phyloP scores from a whole-genome alignment of 331 rosid species.

The Spiraea crenata region DNA sequence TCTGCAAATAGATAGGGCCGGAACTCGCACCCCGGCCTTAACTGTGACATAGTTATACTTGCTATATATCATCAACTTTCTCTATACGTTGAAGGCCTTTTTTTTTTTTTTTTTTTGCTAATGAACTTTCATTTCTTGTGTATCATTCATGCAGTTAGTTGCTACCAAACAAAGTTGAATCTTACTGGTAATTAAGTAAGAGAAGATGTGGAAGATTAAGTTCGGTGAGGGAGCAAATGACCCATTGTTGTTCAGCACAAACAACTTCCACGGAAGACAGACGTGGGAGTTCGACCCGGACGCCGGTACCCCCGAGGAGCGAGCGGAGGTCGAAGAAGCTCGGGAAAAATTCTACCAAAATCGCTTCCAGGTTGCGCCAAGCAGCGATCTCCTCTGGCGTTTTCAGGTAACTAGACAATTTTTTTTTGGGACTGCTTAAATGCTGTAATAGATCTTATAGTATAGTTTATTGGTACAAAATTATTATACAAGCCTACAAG shows the following conservation, averaged over 20 bases:
- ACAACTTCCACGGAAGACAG: slow-evolving; percentile 32
- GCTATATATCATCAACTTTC: background rate
- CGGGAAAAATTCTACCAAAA: slow-evolving; percentile 41
- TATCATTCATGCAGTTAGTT: slow-evolving; percentile 3
- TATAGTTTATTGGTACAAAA: background rate
- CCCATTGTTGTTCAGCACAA: slow-evolving; percentile 19
- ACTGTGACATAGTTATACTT: background rate
- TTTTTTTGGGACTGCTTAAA: background rate
- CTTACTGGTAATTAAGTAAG: background rate
- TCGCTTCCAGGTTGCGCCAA: slow-evolving; percentile 40
- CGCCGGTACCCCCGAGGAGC: slow-evolving; percentile 38
- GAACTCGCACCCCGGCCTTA: background rate
- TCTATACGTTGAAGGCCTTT: background rate
- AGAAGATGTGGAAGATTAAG: slow-evolving; percentile 29
- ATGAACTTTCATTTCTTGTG: background rate
- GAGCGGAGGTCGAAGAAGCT: slow-evolving; percentile 45
- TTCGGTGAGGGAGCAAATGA: slow-evolving; percentile 23
- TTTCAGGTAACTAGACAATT: slow-evolving; percentile 36
- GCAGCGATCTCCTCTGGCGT: slow-evolving; percentile 57
- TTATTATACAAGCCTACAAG: too few species aligned
- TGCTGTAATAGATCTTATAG: background rate
- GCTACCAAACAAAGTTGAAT: background rate
- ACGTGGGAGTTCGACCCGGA: slow-evolving; percentile 39
- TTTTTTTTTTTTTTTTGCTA: background rate
- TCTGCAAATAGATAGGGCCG: background rate